Evolutionary conservation across 805 yeast genomes (phyloP), one percentile per base, ranked within the genome.

Genomic region (Monosporozyma solicola): DNA sequence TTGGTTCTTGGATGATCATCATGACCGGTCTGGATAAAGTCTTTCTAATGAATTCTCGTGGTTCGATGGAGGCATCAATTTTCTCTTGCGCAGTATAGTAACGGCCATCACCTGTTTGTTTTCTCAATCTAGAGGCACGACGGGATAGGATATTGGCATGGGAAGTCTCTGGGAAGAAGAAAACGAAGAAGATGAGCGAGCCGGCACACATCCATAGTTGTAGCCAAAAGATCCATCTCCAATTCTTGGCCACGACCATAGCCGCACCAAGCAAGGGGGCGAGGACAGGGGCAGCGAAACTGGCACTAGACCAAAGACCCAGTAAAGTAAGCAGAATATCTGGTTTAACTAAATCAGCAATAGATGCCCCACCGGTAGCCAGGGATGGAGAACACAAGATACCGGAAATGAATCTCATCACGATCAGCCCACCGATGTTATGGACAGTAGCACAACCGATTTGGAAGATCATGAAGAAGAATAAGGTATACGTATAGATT

Each of bases 191-290:
- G 0, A 76, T 37, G 10, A 74, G 62, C 5, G 70, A 55, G 8
- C 64, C 62, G 10, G 77, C 80, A 47, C 75, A 60, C 41, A 75
- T 56, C 58, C 76, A 73, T 52, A 72, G 57, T 60, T 77, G 54
- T 51, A 77, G 69, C 84, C 84, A 80, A 60, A 79, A 78, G 9
- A 76, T 65, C 76, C 78, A 79, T 61, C 81, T 73, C 82, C 82
- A 79, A 57, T 62, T 66, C 56, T 79, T 72, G 3, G 73, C 74
- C n/a, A 69, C 74, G 3, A 71, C 68, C 61, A 82, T 67, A 4
- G 75, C 73, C 8, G 82, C 77, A 43, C 85, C 85, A 22, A 82
- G 60, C 5, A 82, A 59, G 1, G 86, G 86, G 11, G 83, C 85
- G 22, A 78, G 44, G 10, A 75, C 71, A 1, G 84, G 84, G 10